Evolutionary conservation across 345 rosid species (phyloP), one percentile per base, ranked within the genome.

Genomic region (Citrus unshiu): DNA sequence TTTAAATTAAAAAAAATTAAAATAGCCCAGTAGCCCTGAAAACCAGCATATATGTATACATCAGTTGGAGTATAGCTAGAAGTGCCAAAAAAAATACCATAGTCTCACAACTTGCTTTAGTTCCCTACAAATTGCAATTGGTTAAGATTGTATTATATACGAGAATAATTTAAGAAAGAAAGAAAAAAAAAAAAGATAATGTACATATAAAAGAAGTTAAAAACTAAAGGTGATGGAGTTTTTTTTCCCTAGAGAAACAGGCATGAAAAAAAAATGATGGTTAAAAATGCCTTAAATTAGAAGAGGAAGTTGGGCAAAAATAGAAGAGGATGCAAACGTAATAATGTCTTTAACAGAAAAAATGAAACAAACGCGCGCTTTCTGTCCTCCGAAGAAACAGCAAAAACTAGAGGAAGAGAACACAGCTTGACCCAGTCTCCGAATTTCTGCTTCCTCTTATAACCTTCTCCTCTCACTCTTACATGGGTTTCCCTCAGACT

Each of bases 341-440:
- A 4, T 54, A 18, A 1, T 54, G 58, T 1, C 22, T 35, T 58
- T 58, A 73, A 24, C 76, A 12, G 39, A 27, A 46, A 29, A 2
- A 43, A 30, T 10, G 43, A 68, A 68, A 29, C 24, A 68, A 68
- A 5, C 57, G 51, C 51, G 51, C 58, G 22, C 35, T 18, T 70
- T 65, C 64, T 14, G 59, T 21, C 73, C 81, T 75, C 91, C 89
- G 76, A 81, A 77, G n/a, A 78, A 77, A 6, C 5, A 85, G 87
- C 81, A 54, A 72, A 80, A 85, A 90, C 84, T 77, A 80, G 89
- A 81, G 91, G 89, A 82, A 85, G 83, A 78, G 80, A 80, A 80
- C 78, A 70, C 27, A 43, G 79, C 58, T 75, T 70, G 82, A 82
- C 85, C 71, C 54, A 25, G 76, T 86, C 86, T 35, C 72, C 60